Evolutionary conservation across 768 basidiomycete genomes (phyloP), one percentile per base, ranked within the genome.

Genomic region (Kwoniella botswanensis): DNA sequence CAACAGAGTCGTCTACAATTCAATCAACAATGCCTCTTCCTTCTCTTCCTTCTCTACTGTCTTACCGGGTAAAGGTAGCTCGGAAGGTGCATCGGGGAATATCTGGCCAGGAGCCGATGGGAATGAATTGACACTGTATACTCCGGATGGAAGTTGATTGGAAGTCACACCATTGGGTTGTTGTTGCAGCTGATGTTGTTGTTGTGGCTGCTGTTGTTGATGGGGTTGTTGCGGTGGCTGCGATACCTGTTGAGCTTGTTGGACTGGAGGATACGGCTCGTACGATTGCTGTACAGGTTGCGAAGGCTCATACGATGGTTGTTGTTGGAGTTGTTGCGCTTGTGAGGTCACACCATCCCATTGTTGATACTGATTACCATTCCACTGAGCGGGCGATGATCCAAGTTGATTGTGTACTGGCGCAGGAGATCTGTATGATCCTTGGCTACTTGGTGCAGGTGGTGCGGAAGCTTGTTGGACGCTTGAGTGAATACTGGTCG

Each of bases 11-110:
- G 3, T 26, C 3, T 26, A 67, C 44, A 83, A 66, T 75, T 83
- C 80, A 62, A 83, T 83, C 64, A 83, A 69, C 71, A 83, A 59
- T 22, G 79, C 80, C 62, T 83, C 82, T 60, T 79, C 69, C 57
- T 74, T 74, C 68, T 78, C 76, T 24, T 76, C 53, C 9, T 71
- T 72, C 63, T 74, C 68, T 44, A 71, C 29, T 17, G 72, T 68
- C 46, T 62, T 55, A 35, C 54, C 46, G 29, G 52, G 63, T 26
- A 42, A 54, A 15, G 72, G 69, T 18, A 71, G 18, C 18, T 68
- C 74, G 22, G 59, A 56, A 15, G 82, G 82, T 2, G 81, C 81
- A 54, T 82, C 76, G 5, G 82, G 82, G 72, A 83, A 83, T 4
- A 79, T 74, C 18, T 81, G 79, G 15, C 74, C 70, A 6, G 79